These are phyloP conservation scores for Viola pubescens DNA, from an alignment of 441 rosid species.

Conservation along the genomic window DNA sequence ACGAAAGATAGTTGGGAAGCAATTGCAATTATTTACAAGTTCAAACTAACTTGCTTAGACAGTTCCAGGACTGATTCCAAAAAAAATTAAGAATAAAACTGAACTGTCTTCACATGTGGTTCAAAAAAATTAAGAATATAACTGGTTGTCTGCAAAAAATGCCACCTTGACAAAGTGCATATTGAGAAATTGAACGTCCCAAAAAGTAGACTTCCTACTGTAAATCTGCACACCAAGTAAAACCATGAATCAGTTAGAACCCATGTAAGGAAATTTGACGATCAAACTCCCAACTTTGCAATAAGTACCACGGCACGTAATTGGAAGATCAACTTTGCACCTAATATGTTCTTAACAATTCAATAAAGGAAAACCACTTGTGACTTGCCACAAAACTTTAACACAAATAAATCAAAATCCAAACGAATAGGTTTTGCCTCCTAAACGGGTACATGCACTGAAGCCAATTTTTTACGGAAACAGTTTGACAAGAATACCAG, in stretches of 20 bases:
- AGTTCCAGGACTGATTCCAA: conserved; percentile 5
- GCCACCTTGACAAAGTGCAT: conserved; percentile 14
- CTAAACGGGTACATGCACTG: no score
- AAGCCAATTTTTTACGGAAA: no score
- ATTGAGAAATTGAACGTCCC: conserved; percentile 1
- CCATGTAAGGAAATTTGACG: no score
- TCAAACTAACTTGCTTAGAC: conserved; percentile 21
- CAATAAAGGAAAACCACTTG: no score
- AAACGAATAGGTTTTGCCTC: no score
- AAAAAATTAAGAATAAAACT: conserved; percentile 9
- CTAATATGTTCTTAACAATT: no score
- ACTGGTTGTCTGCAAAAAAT: conserved; percentile 29
- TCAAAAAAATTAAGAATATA: conserved; percentile 29
- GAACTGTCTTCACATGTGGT: conserved; percentile 15
- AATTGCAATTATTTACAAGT: conserved; percentile 25
- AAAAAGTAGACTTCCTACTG: conserved; percentile 11
- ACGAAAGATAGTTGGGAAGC: conserved; percentile 11
- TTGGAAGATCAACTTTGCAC: no score
- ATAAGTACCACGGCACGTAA: no score
- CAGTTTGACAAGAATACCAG: no score
- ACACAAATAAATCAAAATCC: no score
- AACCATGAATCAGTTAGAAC: neutral
- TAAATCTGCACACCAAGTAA: conserved; percentile 28
- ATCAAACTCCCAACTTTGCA: no score
- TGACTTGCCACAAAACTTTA: no score